Evolutionary conservation across 192 early-diverging fungal species (phyloP).

Genomic region (Phycomyces nitens): DNA sequence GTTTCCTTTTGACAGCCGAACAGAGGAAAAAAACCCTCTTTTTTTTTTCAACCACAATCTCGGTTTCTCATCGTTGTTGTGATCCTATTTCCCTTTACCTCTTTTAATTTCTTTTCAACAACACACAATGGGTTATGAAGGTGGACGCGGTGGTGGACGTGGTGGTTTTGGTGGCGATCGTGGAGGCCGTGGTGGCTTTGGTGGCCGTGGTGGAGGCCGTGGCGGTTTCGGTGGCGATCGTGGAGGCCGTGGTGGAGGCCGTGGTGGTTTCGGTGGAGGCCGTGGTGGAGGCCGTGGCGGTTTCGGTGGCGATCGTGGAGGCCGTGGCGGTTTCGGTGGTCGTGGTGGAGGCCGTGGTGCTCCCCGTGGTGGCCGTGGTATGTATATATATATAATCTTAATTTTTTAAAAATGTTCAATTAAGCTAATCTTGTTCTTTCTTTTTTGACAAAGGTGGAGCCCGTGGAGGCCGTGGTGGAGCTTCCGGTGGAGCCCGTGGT

Average conservation of each 20-base stretch:
- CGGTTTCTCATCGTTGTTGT: background rate
- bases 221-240: conserved; percentile 52
- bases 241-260: conserved; percentile 43
- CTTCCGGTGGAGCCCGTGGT: conserved; percentile 73
- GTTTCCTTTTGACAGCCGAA: too few species aligned
- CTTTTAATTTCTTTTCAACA: background rate
- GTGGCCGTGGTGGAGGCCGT: conserved; percentile 34
- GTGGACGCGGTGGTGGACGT: background rate
- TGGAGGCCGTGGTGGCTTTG: conserved; percentile 22
- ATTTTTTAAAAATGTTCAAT: too few species aligned
- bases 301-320: conserved; percentile 39
- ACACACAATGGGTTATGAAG: conserved; percentile 3
- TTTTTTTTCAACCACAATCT: conserved; percentile 2
- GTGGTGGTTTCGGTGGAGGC: background rate
- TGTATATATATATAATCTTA: too few species aligned
- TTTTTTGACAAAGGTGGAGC: conserved; percentile 6
- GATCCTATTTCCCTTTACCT: background rate
- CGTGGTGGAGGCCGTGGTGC: conserved; percentile 38
- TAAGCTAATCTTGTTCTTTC: background rate
- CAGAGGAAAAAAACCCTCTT: background rate
- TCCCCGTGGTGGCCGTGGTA: conserved; percentile 23
- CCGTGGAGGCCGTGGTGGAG: conserved; percentile 58
- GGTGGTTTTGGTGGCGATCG: conserved; percentile 22
- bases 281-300: conserved; percentile 45
- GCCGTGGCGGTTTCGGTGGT: conserved; percentile 33